A percentile compares a stretch with the other conserved stretches of the same genome.
phyloP scores from a whole-genome alignment of 2,329 filamentous ascomycete species.

The Trematosphaeria pertusa region DNA sequence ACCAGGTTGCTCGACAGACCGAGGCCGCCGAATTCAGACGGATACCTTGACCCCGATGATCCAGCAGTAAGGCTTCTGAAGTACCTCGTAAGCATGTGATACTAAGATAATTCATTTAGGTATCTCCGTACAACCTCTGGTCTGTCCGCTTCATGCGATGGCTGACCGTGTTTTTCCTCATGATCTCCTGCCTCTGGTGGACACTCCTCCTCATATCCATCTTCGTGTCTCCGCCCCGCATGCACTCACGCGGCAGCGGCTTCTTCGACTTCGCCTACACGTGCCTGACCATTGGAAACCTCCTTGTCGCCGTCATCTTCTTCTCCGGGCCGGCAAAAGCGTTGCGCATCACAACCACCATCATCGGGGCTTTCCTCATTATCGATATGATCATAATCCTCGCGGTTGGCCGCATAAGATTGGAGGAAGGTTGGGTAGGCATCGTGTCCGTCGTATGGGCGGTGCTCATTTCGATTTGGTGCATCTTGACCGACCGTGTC shows the following conservation, averaged over 20 bases:
- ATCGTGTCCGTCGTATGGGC: conserved; percentile 86
- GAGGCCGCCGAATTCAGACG: conserved; percentile 66
- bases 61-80: conserved; percentile 68
- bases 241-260: conserved; percentile 87
- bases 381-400: conserved; percentile 82
- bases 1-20: conserved; percentile 69
- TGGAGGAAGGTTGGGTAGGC: conserved; percentile 92
- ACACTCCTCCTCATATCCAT: conserved; percentile 83
- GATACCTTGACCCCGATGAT: conserved; percentile 78
- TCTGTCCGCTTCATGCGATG: conserved; percentile 82
- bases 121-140: conserved; percentile 94
- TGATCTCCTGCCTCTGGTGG: conserved; percentile 90
- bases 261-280: conserved; percentile 90
- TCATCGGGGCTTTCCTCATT: conserved; percentile 71
- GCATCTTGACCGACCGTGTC: conserved; percentile 77
- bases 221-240: conserved; percentile 87
- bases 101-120: conserved; percentile 46
- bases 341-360: conserved; percentile 74
- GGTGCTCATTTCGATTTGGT: conserved; percentile 78
- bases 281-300: conserved; percentile 76
- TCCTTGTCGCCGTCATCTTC: conserved; percentile 82
- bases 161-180: conserved; percentile 76
- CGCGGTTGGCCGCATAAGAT: conserved; percentile 73
- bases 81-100: neutral
- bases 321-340: conserved; percentile 84